Conservation (phyloP, 768 basidiomycete genomes). For the Tylopilus subfusipes region DNA sequence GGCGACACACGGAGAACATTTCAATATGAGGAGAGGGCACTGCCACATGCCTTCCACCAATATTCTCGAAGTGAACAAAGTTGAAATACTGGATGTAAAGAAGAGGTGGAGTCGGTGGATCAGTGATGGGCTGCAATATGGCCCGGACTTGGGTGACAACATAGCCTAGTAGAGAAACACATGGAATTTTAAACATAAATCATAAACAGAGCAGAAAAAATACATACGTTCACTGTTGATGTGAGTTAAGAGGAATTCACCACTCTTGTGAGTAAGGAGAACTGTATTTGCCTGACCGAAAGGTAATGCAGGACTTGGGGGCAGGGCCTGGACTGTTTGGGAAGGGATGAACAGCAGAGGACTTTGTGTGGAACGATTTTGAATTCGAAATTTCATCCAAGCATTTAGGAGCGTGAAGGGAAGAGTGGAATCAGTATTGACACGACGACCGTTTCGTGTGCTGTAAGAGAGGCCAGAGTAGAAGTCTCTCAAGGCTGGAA, state of each 20-base stretch:
- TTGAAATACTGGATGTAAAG: neutral
- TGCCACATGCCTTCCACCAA: neutral
- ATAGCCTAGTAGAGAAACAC: neutral
- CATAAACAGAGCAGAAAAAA: neutral
- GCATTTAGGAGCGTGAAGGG: neutral
- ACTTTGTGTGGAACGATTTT: slow-evolving; percentile 4
- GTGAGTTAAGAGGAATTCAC: neutral
- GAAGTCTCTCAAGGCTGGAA: slow-evolving; percentile 5
- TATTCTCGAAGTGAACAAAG: neutral
- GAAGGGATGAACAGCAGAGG: neutral
- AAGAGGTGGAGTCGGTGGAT: neutral
- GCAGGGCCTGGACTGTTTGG: slow-evolving; percentile 7
- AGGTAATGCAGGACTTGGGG: slow-evolving; percentile 1
- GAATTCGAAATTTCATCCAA: slow-evolving; percentile 11
- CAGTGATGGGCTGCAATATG: neutral
- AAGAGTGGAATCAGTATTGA: neutral
- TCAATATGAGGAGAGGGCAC: neutral
- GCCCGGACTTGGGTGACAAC: neutral
- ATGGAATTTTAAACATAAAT: too few species aligned
- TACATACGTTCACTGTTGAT: neutral
- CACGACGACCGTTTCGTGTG: neutral
- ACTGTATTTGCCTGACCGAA: slow-evolving; percentile 4
- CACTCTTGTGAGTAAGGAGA: slow-evolving; percentile 7
- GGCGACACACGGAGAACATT: neutral
- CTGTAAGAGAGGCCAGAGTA: neutral